Evolutionary conservation across 768 basidiomycete species (phyloP).

Genomic region (Mycena polygramma): DNA sequence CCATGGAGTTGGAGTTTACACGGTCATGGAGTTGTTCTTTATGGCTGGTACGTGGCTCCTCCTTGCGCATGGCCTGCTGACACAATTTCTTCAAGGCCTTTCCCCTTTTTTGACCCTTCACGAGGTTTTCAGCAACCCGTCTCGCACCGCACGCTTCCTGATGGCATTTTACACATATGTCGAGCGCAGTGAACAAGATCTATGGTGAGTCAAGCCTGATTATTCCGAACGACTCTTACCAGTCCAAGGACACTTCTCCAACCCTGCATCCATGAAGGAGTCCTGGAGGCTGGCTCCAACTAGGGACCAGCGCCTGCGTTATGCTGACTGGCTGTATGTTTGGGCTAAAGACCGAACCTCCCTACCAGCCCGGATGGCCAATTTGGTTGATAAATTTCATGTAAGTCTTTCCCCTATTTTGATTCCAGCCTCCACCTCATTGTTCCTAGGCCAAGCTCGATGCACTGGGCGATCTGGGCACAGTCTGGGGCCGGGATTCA

Average conservation of each 20-base stretch:
- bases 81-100: slow-evolving; percentile 27
- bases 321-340: slow-evolving; percentile 41
- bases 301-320: slow-evolving; percentile 27
- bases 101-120: slow-evolving; percentile 35
- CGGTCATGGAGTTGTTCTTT: slow-evolving; percentile 39
- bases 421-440: not conserved
- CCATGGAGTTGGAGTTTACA: slow-evolving; percentile 41
- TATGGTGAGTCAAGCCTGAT: slow-evolving; percentile 22
- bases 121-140: slow-evolving; percentile 42
- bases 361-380: slow-evolving; percentile 19
- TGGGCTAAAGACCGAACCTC: slow-evolving; percentile 32
- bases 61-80: not conserved
- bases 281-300: slow-evolving; percentile 36
- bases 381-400: slow-evolving; percentile 33
- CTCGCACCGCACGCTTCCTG: slow-evolving; percentile 38
- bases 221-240: not conserved
- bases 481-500: not conserved
- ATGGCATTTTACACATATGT: slow-evolving; percentile 38
- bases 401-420: slow-evolving; percentile 16
- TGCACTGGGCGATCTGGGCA: not conserved
- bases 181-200: slow-evolving; percentile 14
- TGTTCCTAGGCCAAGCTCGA: not conserved
- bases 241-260: not conserved
- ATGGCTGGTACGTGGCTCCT: slow-evolving; percentile 32
- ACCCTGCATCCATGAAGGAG: slow-evolving; percentile 13